Evolutionary conservation across 306 rosid species (phyloP).

Genomic region (Lagenaria siceraria): DNA sequence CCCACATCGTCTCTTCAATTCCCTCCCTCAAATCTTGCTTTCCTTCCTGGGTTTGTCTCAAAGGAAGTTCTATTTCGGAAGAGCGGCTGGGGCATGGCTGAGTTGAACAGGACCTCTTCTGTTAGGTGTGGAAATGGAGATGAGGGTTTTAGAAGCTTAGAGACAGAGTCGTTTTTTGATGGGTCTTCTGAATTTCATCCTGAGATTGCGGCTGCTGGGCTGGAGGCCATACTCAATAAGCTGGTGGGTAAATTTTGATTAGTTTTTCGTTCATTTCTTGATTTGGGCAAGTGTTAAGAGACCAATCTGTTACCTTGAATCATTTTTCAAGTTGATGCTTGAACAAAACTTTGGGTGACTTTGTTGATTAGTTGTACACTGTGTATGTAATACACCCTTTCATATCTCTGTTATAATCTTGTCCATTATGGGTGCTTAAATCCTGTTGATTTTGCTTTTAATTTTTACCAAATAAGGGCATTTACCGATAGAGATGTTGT

Average conservation of each 20-base stretch:
- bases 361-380: not conserved
- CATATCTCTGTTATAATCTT: not conserved
- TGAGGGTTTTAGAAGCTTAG: constrained; percentile 31
- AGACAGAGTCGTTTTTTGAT: constrained; percentile 40
- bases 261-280: not conserved
- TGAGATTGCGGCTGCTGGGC: constrained; percentile 10
- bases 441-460: not conserved
- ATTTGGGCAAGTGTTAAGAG: not conserved
- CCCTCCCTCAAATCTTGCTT: constrained; percentile 21
- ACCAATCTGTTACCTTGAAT: not conserved
- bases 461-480: not conserved
- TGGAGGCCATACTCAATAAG: constrained; percentile 48
- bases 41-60: constrained; percentile 13
- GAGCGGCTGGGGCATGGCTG: constrained; percentile 19
- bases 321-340: not conserved
- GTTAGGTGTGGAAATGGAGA: constrained; percentile 20
- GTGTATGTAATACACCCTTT: not conserved
- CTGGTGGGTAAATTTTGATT: constrained; percentile 35
- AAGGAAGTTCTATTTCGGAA: constrained; percentile 8
- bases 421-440: not conserved
- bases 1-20: constrained; percentile 15
- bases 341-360: not conserved
- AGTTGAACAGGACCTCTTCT: constrained; percentile 18
- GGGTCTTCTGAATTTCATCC: constrained; percentile 21
- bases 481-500: not conserved